Base-by-base conservation (phyloP, 2,329 filamentous ascomycete species). In the Fusarium brevicatenulatum region DNA sequence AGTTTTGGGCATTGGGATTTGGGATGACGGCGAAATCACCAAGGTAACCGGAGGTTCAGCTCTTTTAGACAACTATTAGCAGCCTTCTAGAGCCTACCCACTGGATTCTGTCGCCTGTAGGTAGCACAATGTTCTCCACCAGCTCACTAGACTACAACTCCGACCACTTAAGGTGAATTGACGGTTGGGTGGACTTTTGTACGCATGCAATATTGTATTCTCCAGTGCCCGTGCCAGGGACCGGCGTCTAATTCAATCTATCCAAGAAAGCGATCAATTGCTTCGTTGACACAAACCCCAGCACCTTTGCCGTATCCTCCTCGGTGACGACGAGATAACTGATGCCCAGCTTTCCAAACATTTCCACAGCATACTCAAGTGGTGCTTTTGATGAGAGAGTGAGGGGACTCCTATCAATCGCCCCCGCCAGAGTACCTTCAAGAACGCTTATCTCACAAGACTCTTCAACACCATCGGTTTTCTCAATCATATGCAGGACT, bases 1-100 rank as follows among this genome's bases (percentile, higher is more conserved):
- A 83, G 84, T 71, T 88, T 87, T 2, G 78, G 71, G 25, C 25
- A 25, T 25, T 0, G 84, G 84, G 72, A 84, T 86, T 11, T 81
- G 73, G 0, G 80, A 78, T 3, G 78, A 76, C 0, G 84, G 78
- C 5, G 87, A 46, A 1, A 74, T 68, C n/a, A 87, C 75, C 63
- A 85, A 79, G 7, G 82, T 72, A 1, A 80, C 4, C 77, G 79
- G 40, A 88, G 83, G 32, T 82, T 85, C 4, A 83, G 84, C 43
- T 86, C 83, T 0, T 83, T 79, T 1, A 9, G 7, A 9, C 8
- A 8, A 34, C 32, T 34, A 15, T 34, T 34, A 36, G 34, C 34
- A 16, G 3, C 34, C 15, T 34, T 36, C 15, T 4, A 36, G 7
- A 8, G 34, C 34, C 8, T 36, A 36, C 34, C 34, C 15, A 36